phyloP scores from a whole-genome alignment of 2,329 filamentous ascomycete species.

The Penicillium hesseltinei region DNA sequence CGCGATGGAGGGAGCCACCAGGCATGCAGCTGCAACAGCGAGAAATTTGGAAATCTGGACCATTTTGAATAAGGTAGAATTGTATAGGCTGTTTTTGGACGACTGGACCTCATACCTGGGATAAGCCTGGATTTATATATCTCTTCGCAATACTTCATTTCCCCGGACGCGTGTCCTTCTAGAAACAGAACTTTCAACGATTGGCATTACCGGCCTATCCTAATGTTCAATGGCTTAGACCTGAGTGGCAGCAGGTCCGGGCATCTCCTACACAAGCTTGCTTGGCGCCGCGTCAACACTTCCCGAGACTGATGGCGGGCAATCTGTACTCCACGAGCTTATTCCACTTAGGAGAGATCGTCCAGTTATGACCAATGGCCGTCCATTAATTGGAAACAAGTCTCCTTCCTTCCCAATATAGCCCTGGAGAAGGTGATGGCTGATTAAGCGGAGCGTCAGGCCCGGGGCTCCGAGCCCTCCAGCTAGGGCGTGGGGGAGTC shows the following conservation, averaged over 20 bases:
- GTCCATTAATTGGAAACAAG: neutral
- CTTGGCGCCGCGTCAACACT: slow-evolving; percentile 19
- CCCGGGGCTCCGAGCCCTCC: neutral
- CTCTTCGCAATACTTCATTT: no score
- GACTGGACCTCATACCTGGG: neutral
- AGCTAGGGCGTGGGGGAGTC: no score
- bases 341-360: slow-evolving; percentile 10
- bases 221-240: neutral
- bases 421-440: neutral
- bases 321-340: slow-evolving; percentile 14
- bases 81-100: no score
- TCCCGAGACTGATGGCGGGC: neutral
- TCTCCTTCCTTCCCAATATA: no score
- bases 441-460: neutral
- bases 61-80: slow-evolving; percentile 9
- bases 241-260: neutral
- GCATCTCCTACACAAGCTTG: neutral
- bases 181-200: no score
- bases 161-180: no score
- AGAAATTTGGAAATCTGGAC: slow-evolving; percentile 30
- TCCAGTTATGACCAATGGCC: neutral
- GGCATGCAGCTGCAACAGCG: slow-evolving; percentile 29
- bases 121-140: slow-evolving; percentile 8
- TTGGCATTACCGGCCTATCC: neutral
- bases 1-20: slow-evolving; percentile 28